These are phyloP conservation scores for Rostrohypoxylon terebratum DNA, from an alignment of 495 filamentous ascomycete genomes.

Conservation along the genomic window DNA sequence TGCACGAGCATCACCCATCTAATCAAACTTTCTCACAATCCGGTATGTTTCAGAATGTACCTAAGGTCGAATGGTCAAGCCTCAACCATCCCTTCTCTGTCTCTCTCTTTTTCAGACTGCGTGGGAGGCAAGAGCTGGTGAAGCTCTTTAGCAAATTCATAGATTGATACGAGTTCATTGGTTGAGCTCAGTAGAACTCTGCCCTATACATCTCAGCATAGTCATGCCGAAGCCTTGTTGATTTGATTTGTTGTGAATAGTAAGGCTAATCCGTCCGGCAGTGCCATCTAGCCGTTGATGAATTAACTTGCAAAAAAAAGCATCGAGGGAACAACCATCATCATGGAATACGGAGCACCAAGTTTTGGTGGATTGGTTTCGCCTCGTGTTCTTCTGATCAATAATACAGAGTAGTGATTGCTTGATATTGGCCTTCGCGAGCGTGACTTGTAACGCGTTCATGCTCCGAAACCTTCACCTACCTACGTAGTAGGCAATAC, in stretches of 20 bases:
- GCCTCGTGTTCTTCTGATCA: not conserved
- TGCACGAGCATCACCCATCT: constrained; percentile 36
- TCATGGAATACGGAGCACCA: not conserved
- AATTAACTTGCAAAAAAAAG: constrained; percentile 9
- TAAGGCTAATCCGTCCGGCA: not conserved
- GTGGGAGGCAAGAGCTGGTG: constrained; percentile 15
- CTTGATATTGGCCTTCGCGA: constrained; percentile 3
- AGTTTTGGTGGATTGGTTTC: not conserved
- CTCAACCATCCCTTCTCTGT: constrained; percentile 37
- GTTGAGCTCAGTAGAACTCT: constrained; percentile 6
- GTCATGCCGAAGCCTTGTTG: not conserved
- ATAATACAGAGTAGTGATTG: not conserved
- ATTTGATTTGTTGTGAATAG: not conserved
- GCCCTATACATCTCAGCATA: constrained; percentile 16
- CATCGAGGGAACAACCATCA: not conserved
- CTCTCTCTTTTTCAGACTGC: not conserved
- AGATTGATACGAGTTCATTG: not conserved
- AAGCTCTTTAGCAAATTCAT: constrained; percentile 20
- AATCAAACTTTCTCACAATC: constrained; percentile 40
- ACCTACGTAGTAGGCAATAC: too few species aligned
- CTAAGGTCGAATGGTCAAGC: constrained; percentile 31
- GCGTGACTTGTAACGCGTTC: not conserved
- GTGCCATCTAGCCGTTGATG: not conserved
- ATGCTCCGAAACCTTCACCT: not conserved
- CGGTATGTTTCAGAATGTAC: constrained; percentile 41